Evolutionary conservation across 129 eudicot genomes (phyloP).

Genomic region (Pseudognaphalium luteoalbum): DNA sequence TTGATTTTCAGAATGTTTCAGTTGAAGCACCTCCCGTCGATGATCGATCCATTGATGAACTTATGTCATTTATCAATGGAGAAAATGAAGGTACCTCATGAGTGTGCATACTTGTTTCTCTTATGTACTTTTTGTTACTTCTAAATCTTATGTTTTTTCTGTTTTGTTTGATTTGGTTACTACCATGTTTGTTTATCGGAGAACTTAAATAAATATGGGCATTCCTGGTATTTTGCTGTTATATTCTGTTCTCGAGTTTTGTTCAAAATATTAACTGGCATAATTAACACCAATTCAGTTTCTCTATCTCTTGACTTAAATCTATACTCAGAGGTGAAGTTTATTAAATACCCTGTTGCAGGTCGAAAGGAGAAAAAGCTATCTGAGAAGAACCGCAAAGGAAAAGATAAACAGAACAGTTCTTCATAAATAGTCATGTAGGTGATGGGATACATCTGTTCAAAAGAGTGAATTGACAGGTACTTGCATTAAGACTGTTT

Average conservation of each 20-base stretch:
- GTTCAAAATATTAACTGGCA: not conserved
- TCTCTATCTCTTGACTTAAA: not conserved
- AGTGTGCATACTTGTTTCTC: not conserved
- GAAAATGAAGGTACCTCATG: constrained; percentile 42
- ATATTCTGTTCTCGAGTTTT: not conserved
- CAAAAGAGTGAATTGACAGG: too few relatives aligned
- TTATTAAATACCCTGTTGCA: constrained; percentile 31
- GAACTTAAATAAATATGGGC: not conserved
- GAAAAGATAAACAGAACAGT: not conserved
- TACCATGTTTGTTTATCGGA: not conserved
- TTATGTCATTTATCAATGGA: constrained; percentile 72
- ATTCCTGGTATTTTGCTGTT: not conserved
- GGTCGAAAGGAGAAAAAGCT: constrained; percentile 47
- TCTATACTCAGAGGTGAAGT: not conserved
- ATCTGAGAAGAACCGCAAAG: constrained; percentile 25
- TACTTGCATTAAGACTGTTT: too few relatives aligned
- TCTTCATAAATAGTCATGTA: too few relatives aligned
- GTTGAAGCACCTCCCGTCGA: constrained; percentile 52
- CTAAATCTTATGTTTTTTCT: not conserved
- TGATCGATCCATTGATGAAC: constrained; percentile 68
- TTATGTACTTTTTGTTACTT: constrained; percentile 14
- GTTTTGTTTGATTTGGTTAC: not conserved
- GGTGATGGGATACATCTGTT: too few relatives aligned
- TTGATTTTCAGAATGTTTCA: constrained; percentile 34
- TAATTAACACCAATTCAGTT: not conserved